Base-by-base conservation (phyloP, 345 rosid genomes). In the Dimocarpus longan region DNA sequence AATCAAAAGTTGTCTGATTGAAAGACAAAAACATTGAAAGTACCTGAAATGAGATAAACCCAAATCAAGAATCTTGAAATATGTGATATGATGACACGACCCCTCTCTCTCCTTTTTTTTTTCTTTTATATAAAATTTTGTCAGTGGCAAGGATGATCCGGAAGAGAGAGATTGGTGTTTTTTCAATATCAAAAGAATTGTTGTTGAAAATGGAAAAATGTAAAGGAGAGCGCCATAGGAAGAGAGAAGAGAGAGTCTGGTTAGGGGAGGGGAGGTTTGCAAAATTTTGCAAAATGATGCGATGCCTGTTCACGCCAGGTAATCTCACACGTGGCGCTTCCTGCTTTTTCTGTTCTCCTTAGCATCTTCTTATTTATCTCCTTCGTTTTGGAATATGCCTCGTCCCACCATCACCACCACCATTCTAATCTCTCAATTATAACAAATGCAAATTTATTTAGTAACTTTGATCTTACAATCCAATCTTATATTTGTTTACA, bases 271-370 rank as follows among this genome's bases (percentile, higher is more conserved):
- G 74, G 18, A 43, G 44, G 62, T 10, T 52, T 78, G 68, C 67
- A 16, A 70, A 63, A 64, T 74, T 28, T 26, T 26, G 75, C 73
- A 46, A 57, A 73, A 80, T 71, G 91, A 88, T 84, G 92, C 93
- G 83, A 87, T 85, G 86, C 86, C 80, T 78, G 85, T 76, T 32
- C 65, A 60, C 75, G 91, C 92, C 96, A 87, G 90, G 90, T 85
- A 86, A 88, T 73, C 80, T 32, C 75, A 80, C 95, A 93, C 98
- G 95, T 91, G 97, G 91, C 93, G 83, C 66, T 59, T 64, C 83
- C 80, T 82, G 46, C 71, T 77, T 75, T 77, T 62, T 69, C 65
- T 73, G 60, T 60, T 82, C 57, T 76, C 21, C 83, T 52, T 54
- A 54, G 76, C 82, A 79, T 67, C 79, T 78, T 76, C 39, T 76